Base-by-base conservation (phyloP, 495 filamentous ascomycete genomes). In the Penicillium steckii region DNA sequence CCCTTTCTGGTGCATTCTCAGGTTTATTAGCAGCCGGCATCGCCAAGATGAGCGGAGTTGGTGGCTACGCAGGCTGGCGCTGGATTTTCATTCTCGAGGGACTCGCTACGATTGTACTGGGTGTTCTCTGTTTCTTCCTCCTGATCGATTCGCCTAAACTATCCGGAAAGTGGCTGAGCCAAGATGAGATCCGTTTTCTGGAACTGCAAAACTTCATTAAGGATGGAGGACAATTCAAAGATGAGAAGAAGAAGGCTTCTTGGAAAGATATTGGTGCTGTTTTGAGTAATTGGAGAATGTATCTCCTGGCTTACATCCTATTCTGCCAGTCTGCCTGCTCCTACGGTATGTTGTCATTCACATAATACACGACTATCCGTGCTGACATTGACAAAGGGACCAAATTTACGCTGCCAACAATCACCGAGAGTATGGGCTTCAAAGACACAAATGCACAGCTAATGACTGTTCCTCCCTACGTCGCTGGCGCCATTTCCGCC, bases 21-120 rank as follows among this genome's bases (percentile, higher is more conserved):
- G 83, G 85, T 8, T 70, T 90, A 7, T 67, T 90, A 0, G 87
- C 88, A 4, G 86, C 77, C 43, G 85, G 69, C 0, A 84, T 88
- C 32, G 78, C 81, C n/a, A 49, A 85, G 44, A 86, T 90, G 82
- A 70, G 85, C 17, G 85, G 85, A 2, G 59, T 85, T 3, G 81
- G 70, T 1, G 80, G 81, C 0, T 63, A 84, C 17, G 72, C 76
- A 35, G 86, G 86, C 8, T 89, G 87, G 87, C 73, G 82, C 8
- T 89, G 86, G 87, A 89, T 90, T 37, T 85, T 86, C 57, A 77
- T 86, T 18, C 72, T 86, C 3, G 84, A 86, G 41, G 78, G 84
- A n/a, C 71, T 77, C 3, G 76, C 78, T 4, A 82, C 66, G 3
- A 70, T 89, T 1, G 9, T 84, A 5, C 69, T 88, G 1, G 85